Conservation (phyloP, 306 rosid species). For the Canavalia gladiata region DNA sequence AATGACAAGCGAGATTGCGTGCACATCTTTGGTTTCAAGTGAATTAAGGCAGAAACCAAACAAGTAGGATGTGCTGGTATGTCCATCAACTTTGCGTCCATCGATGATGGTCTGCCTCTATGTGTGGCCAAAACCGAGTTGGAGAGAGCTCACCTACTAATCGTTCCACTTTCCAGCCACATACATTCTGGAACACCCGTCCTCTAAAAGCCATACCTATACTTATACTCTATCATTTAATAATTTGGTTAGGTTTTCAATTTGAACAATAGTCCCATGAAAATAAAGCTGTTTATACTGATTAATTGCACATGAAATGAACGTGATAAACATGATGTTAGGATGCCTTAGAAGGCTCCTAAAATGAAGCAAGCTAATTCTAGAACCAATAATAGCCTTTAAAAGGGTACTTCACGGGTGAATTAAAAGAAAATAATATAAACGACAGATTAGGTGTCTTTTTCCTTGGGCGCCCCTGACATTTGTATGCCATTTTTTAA, state of each 20-base stretch:
- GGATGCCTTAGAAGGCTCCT: neutral
- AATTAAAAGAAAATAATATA: neutral
- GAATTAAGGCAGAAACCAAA: neutral
- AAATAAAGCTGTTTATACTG: too few relatives aligned
- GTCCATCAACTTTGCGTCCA: neutral
- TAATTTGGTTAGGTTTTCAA: slow-evolving; percentile 39
- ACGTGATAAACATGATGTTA: slow-evolving; percentile 16
- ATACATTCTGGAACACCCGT: neutral
- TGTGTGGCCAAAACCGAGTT: neutral
- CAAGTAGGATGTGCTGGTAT: slow-evolving; percentile 15
- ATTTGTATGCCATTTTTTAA: neutral
- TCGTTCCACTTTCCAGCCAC: neutral
- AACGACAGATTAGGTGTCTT: neutral
- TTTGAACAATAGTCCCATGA: slow-evolving; percentile 21
- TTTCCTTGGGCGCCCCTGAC: neutral
- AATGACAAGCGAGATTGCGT: slow-evolving; percentile 45
- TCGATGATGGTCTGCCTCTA: neutral
- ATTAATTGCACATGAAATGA: slow-evolving; percentile 13
- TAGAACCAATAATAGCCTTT: neutral
- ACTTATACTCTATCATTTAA: neutral
- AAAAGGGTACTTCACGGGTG: neutral
- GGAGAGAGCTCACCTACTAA: neutral
- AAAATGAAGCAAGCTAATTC: neutral
- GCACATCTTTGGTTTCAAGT: slow-evolving; percentile 34
- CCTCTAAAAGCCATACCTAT: neutral